phyloP scores from a whole-genome alignment of 2,329 filamentous ascomycete species.

The Clarireedia monteithiana region DNA sequence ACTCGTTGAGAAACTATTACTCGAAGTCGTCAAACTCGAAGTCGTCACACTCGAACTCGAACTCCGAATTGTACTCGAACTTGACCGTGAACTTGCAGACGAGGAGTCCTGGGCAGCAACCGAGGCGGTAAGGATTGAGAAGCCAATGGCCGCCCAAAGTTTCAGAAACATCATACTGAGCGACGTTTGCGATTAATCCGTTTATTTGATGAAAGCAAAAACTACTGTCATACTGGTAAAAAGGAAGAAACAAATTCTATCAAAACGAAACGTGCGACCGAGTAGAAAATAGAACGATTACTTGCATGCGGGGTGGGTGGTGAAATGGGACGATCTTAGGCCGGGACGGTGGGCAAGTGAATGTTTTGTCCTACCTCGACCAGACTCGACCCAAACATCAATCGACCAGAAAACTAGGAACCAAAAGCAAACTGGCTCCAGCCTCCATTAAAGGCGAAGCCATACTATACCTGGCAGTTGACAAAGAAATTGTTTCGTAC shows the following conservation, averaged over 20 bases:
- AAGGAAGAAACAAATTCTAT: not conserved
- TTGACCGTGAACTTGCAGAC: not conserved
- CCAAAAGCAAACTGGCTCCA: not conserved
- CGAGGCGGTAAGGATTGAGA: slow-evolving; percentile 1
- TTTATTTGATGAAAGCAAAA: not conserved
- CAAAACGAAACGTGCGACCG: not conserved
- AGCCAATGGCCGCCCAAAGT: not conserved
- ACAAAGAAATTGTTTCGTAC: not conserved
- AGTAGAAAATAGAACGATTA: not conserved
- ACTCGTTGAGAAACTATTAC: not conserved
- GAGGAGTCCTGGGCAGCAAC: not conserved
- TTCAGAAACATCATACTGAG: slow-evolving; percentile 1
- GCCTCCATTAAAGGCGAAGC: not conserved
- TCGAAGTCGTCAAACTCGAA: slow-evolving; percentile 1
- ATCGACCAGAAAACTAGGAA: no score
- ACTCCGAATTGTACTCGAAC: not conserved
- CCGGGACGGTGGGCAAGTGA: not conserved
- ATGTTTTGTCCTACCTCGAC: not conserved
- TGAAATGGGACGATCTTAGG: not conserved
- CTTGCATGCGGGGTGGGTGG: slow-evolving; percentile 4
- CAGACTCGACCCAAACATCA: not conserved
- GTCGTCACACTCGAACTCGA: not conserved
- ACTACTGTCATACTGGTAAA: not conserved
- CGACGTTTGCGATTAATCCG: not conserved
- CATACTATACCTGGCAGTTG: not conserved